These are phyloP conservation scores for Beverwykella pulmonaria DNA, from an alignment of 495 filamentous ascomycete genomes.

Conservation along the genomic window DNA sequence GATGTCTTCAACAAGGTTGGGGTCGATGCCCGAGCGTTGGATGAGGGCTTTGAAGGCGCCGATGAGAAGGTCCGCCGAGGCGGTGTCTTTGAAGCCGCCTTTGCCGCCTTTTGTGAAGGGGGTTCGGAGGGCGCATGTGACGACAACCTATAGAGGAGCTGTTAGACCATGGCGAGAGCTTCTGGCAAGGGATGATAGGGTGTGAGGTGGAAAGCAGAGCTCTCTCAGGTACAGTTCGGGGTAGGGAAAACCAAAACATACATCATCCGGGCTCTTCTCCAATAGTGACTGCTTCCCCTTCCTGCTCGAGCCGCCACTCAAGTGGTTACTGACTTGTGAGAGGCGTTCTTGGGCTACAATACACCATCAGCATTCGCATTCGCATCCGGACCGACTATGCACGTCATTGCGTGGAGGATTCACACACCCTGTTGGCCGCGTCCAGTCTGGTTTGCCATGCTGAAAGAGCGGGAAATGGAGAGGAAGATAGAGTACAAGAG, in stretches of 20 bases:
- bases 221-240: not conserved
- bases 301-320: slow-evolving; percentile 49
- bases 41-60: slow-evolving; percentile 81
- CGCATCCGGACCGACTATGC: not conserved
- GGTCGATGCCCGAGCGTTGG: slow-evolving; percentile 82
- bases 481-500: not conserved
- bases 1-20: slow-evolving; percentile 83
- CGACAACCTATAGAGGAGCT: slow-evolving; percentile 65
- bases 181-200: too few species aligned
- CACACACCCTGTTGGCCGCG: slow-evolving; percentile 29
- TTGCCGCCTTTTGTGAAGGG: slow-evolving; percentile 90
- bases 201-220: not conserved
- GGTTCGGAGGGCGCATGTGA: slow-evolving; percentile 90
- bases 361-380: slow-evolving; percentile 6
- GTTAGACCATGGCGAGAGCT: too few species aligned
- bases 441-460: slow-evolving; percentile 46
- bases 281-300: slow-evolving; percentile 58
- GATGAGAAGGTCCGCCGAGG: slow-evolving; percentile 79
- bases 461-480: not conserved
- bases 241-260: slow-evolving; percentile 6
- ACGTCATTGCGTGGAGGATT: not conserved
- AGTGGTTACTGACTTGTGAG: slow-evolving; percentile 64
- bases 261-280: slow-evolving; percentile 68
- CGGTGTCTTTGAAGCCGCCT: slow-evolving; percentile 93
- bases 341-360: slow-evolving; percentile 64